phyloP scores from a whole-genome alignment of 805 yeast genomes.

The Torulaspora franciscae region DNA sequence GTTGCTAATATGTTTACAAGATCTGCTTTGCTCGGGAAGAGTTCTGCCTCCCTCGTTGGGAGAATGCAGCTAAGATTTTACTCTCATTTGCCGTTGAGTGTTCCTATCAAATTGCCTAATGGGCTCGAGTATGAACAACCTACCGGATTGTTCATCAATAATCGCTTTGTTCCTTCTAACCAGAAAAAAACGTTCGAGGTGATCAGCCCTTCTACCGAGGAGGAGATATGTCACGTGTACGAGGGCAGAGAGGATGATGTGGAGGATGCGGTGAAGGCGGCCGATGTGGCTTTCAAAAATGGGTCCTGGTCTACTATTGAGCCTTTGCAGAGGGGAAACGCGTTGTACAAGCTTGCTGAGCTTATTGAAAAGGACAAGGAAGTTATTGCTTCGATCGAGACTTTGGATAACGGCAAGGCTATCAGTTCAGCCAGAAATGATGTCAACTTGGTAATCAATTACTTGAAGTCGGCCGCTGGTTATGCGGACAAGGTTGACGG shows the following conservation, averaged over 20 bases:
- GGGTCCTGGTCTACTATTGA: constrained; percentile 74
- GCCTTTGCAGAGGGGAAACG: constrained; percentile 61
- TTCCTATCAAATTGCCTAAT: constrained; percentile 60
- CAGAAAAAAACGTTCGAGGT: constrained; percentile 58
- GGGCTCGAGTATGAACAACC: constrained; percentile 74
- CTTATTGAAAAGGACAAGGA: constrained; percentile 68
- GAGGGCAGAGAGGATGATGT: constrained; percentile 78
- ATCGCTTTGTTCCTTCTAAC: constrained; percentile 61
- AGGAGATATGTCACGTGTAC: constrained; percentile 59
- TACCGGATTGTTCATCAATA: constrained; percentile 75
- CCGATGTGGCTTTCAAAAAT: constrained; percentile 66
- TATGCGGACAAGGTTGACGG: constrained; percentile 87
- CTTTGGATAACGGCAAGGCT: constrained; percentile 88
- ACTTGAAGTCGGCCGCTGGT: constrained; percentile 82
- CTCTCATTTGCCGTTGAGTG: constrained; percentile 40
- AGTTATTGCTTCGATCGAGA: constrained; percentile 70
- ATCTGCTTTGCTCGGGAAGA: constrained; percentile 8
- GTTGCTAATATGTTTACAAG: constrained; percentile 8
- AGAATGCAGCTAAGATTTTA: constrained; percentile 27
- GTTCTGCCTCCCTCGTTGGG: constrained; percentile 9
- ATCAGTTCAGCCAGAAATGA: constrained; percentile 67
- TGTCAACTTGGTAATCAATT: constrained; percentile 60
- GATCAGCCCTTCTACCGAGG: constrained; percentile 69
- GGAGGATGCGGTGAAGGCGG: constrained; percentile 81
- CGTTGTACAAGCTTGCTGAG: constrained; percentile 69